Evolutionary conservation across 2,329 filamentous ascomycete species (phyloP), one percentile per base, ranked within the genome.

Genomic region (Penicillium sp.): DNA sequence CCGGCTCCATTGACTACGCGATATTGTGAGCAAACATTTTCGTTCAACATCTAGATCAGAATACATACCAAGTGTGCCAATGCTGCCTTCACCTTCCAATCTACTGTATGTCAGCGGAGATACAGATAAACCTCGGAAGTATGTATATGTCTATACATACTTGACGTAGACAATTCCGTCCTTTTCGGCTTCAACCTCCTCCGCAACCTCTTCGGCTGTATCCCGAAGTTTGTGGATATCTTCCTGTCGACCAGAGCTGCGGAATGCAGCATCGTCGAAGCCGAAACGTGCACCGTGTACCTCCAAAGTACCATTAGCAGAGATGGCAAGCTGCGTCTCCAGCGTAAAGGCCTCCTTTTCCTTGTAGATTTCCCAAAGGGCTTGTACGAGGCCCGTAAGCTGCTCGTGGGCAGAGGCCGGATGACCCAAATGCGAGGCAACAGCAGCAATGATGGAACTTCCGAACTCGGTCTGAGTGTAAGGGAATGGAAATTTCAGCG

Each of bases 81-180:
- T 86, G 58, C 85, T 85, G 50, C 80, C 83, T 51, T 77, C 68
- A 0, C 77, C 77, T 3, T 80, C 78, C 6, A 79, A 65, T 56
- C 75, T 75, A 53, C 66, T 53, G 45, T 35, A n/a, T 6, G 49
- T 56, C 13, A 59, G 54, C 50, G 44, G 27, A 6, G 13, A 29
- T 31, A 10, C 8, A 29, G 7, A 35, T 3, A n/a, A 46, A 13
- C 2, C 1, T n/a, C 1, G 29, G n/a, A 12, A 12, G n/a, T 31
- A n/a, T 25, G 18, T 6, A 7, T 9, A 5, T 15, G 29, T 9
- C 18, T 13, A 29, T 37, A 27, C 69, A 3, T 83, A 79, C 64
- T 83, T 86, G 60, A 95, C 82, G 70, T 92, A 95, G 0, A 94
- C 88, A 63, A 96, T 91, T 4, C 90, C 90, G 55, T 86, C 78